Evolutionary conservation across 2,329 filamentous ascomycete species (phyloP), one percentile per base, ranked within the genome.

Genomic region (Ophiostoma australiae): DNA sequence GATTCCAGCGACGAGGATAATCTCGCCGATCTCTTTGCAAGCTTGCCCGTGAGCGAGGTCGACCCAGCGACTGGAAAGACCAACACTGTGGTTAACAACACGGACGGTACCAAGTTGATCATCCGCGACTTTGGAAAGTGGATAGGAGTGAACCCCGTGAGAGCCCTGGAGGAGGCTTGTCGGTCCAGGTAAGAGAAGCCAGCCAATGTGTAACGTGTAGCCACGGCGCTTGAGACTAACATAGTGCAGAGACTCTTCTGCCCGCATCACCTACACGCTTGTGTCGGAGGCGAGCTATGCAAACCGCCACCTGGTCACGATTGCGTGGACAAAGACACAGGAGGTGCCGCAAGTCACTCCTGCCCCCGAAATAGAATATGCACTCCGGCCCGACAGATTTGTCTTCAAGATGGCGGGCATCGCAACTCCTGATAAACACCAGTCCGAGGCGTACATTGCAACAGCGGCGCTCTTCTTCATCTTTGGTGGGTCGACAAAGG

Each of bases 371-470:
- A 77, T 87, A 11, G 82, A 86, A 72, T 77, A 82, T 15, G 78
- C 79, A 33, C 78, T 82, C 13, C 81, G 82, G 17, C 81, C 86
- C 5, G 84, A 80, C 23, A 82, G 83, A 44, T 87, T 90, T 33
- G 86, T 82, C 13, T 88, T 95, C 75, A 90, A 89, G 61, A 97
- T 97, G 90, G 84, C 81, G 4, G 84, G 85, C 0, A 80, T 96
- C 63, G 91, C 93, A 13, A 90, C 93, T 0, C 88, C 93, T 0
- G 90, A 93, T 70, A 75, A 84, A 15, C 88, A 89, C 74, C 94
- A 99, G 78, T 96, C 95, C 6, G 94, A 98, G 79, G 90, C 90
- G 1, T 98, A 90, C 75, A 86, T 95, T 61, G 91, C 93, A 6
- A 97, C 93, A 0, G 84, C 88, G 15, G 92, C 91, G 1, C 81